These are phyloP conservation scores for Thalassiosira allenii DNA, from an alignment of 352 stramenopile species.

Conservation along the genomic window DNA sequence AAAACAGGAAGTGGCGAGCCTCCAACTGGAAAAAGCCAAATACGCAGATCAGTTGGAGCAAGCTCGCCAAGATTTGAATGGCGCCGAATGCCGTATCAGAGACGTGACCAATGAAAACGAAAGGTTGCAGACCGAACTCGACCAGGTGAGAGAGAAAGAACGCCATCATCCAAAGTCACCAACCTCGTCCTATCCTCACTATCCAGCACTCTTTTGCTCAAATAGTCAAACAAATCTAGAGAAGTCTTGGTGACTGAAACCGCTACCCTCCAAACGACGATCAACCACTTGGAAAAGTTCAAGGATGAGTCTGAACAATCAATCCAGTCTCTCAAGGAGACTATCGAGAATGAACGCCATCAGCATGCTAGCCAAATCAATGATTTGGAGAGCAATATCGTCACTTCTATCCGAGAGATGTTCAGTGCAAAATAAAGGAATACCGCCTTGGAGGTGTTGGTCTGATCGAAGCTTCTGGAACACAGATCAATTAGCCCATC, in stretches of 20 bases:
- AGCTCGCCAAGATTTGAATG: conserved; percentile 8
- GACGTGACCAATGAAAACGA: conserved; percentile 3
- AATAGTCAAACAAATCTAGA: conserved; percentile 26
- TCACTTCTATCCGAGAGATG: conserved; percentile 28
- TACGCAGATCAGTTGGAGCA: conserved; percentile 28
- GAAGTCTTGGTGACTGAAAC: conserved; percentile 18
- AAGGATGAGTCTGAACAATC: conserved; percentile 22
- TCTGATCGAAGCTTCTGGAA: no score
- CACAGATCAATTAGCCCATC: no score
- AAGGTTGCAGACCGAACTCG: conserved; percentile 22
- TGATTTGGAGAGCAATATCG: conserved; percentile 40
- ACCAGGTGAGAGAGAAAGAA: conserved; percentile 43
- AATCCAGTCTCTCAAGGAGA: conserved; percentile 11
- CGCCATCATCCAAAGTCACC: no score
- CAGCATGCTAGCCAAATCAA: conserved; percentile 19
- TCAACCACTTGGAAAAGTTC: conserved; percentile 16
- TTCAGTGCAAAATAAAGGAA: conserved; percentile 9
- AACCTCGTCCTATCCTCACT: neutral
- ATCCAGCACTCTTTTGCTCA: neutral
- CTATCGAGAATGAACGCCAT: conserved; percentile 35
- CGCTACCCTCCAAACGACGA: conserved; percentile 6
- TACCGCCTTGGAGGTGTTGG: no score
- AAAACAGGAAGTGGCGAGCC: conserved; percentile 4
- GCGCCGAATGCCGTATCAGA: conserved; percentile 25
- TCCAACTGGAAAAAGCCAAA: conserved; percentile 24